These are phyloP conservation scores for Polychytrium aggregatum DNA, from an alignment of 192 early-diverging fungal species.

Conservation along the genomic window DNA sequence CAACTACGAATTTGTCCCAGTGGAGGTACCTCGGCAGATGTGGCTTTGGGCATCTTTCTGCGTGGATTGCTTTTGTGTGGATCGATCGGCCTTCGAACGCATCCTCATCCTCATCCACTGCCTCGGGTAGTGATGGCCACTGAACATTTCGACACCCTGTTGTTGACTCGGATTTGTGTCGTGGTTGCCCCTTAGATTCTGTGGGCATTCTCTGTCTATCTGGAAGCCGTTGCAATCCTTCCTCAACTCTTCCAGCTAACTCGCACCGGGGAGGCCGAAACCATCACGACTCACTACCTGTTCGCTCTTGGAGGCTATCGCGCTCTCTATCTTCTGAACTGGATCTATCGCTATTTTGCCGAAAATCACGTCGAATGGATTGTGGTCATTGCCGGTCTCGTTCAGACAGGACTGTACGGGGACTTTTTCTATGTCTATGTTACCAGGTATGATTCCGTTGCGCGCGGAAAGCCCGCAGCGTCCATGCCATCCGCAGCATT, in stretches of 20 bases:
- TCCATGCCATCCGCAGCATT: too few relatives aligned
- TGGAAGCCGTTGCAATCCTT: slow-evolving; percentile 94
- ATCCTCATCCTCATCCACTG: too few relatives aligned
- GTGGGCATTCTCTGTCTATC: slow-evolving; percentile 95
- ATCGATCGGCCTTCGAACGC: too few relatives aligned
- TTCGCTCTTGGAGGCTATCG: slow-evolving; percentile 94
- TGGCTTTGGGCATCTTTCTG: too few relatives aligned
- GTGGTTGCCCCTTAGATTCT: slow-evolving; percentile 59
- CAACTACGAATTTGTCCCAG: slow-evolving; percentile 56
- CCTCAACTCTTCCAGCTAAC: slow-evolving; percentile 96
- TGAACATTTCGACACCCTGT: too few relatives aligned
- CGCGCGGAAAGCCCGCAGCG: too few relatives aligned
- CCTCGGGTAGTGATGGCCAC: too few relatives aligned
- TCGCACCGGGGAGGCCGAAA: slow-evolving; percentile 96
- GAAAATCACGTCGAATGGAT: slow-evolving; percentile 58
- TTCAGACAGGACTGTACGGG: slow-evolving; percentile 91
- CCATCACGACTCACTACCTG: slow-evolving; percentile 98
- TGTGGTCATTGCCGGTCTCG: slow-evolving; percentile 75
- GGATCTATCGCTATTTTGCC: slow-evolving; percentile 85
- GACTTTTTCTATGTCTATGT: slow-evolving; percentile 99
- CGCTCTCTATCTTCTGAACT: slow-evolving; percentile 81
- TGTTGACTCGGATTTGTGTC: too few relatives aligned
- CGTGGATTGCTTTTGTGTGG: too few relatives aligned
- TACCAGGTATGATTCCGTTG: slow-evolving; percentile 55
- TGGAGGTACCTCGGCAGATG: too few relatives aligned